Base-by-base conservation (phyloP, 23 red algal genomes). In the Chondrus crispus region DNA sequence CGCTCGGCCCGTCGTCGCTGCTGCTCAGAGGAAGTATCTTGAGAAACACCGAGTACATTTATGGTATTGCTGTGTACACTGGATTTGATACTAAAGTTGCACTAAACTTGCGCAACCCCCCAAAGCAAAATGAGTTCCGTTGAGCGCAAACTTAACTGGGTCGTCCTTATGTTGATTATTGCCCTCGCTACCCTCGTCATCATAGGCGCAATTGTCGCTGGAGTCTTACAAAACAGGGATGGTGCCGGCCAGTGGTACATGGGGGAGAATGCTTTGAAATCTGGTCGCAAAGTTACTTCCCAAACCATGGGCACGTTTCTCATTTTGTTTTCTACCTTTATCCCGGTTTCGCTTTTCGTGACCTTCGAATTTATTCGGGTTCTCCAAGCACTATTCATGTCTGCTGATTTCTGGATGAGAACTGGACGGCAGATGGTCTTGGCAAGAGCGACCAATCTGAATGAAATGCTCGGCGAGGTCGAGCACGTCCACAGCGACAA, bases 321-420 rank as follows among this genome's bases (percentile, higher is more conserved):
- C 6, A 86, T 98, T 41, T 80, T 98, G 29, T 94, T 94, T 75
- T 94, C 92, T 47, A 93, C 92, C 26, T 95, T 84, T 47, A 95
- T 98, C 64, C 96, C 96, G 5, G 88, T 98, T 6, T 94, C 96
- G 9, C 79, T 98, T 20, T 95, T 98, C 33, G 93, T 98, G 16
- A 93, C 96, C 0, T 80, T 98, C 7, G 96, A 98, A 64, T 95
- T 95, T 52, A 85, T 96, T 44, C 96, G 96, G 29, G 92, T 98
- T 60, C 62, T 92, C 33, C 96, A 98, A 68, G 89, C 88, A 11
- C 66, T 91, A 16, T 98, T 98, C 63, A 94, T 98, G 96, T 55
- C 79, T 53, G 80, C 66, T 16, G 96, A 98, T 64, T 80, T 69
- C 32, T 49, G 93, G 50, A 82, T 98, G 91, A 91, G 66, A 46